Evolutionary conservation across 2,329 filamentous ascomycete genomes (phyloP).

Genomic region (Aspergillus sp.): DNA sequence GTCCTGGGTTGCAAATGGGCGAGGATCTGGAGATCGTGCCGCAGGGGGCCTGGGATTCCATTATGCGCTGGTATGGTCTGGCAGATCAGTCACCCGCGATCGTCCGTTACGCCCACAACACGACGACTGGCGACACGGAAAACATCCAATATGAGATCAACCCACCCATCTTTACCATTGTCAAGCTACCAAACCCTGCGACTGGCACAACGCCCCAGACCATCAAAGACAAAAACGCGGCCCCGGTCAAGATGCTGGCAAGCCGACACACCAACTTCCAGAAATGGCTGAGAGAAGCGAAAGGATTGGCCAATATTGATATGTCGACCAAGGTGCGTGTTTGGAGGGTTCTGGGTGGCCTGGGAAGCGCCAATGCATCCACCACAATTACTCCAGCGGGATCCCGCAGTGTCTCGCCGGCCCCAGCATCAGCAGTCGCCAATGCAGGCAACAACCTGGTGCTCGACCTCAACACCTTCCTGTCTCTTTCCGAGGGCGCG

Average conservation of each 20-base stretch:
- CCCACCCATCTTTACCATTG: conserved; percentile 76
- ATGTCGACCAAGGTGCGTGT: conserved; percentile 67
- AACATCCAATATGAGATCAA: conserved; percentile 78
- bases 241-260: conserved; percentile 60
- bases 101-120: conserved; percentile 70
- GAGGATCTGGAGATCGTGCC: conserved; percentile 74
- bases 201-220: conserved; percentile 53
- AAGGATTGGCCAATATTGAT: conserved; percentile 61
- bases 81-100: conserved; percentile 65
- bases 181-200: conserved; percentile 63
- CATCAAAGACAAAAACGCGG: conserved; percentile 54
- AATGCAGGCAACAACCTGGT: conserved; percentile 46
- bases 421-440: conserved; percentile 37
- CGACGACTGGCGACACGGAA: conserved; percentile 52
- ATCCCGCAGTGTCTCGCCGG: conserved; percentile 38
- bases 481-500: conserved; percentile 53
- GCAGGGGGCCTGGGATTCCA: conserved; percentile 70
- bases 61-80: conserved; percentile 76
- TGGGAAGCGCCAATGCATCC: conserved; percentile 40
- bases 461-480: conserved; percentile 58
- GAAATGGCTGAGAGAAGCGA: conserved; percentile 69
- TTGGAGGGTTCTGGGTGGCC: conserved; percentile 54
- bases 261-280: conserved; percentile 65
- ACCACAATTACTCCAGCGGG: conserved; percentile 39
- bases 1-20: conserved; percentile 55